phyloP scores from a whole-genome alignment of 352 stramenopile genomes.

The Phytophthora idaei region DNA sequence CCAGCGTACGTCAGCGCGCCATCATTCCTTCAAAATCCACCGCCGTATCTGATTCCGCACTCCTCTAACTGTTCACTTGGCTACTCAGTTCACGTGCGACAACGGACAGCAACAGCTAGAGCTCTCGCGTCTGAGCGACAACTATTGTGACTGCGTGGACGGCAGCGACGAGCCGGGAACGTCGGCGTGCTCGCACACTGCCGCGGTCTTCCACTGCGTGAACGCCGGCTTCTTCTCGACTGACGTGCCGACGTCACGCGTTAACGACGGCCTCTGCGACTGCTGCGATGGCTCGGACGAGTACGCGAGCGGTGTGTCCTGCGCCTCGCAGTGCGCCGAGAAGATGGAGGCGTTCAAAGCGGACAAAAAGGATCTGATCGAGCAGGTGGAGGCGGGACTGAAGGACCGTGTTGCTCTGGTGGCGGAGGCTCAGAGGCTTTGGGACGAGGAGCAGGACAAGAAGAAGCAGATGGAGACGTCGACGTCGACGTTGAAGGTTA shows the following conservation, averaged over 20 bases:
- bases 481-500: slow-evolving; percentile 35
- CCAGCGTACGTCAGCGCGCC: slow-evolving; percentile 37
- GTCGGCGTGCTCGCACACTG: slow-evolving; percentile 66
- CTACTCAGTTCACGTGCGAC: slow-evolving; percentile 73
- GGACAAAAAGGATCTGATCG: slow-evolving; percentile 69
- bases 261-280: slow-evolving; percentile 96
- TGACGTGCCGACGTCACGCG: slow-evolving; percentile 57
- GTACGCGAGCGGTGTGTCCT: slow-evolving; percentile 40
- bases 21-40: not conserved
- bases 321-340: slow-evolving; percentile 40
- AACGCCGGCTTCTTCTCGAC: slow-evolving; percentile 57
- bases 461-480: slow-evolving; percentile 34
- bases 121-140: slow-evolving; percentile 85
- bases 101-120: slow-evolving; percentile 56
- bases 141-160: slow-evolving; percentile 95
- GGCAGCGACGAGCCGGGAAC: slow-evolving; percentile 91
- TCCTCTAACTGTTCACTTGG: slow-evolving; percentile 10
- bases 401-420: slow-evolving; percentile 48
- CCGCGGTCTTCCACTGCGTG: slow-evolving; percentile 49
- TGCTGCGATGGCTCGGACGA: slow-evolving; percentile 98
- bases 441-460: slow-evolving; percentile 40
- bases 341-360: slow-evolving; percentile 49
- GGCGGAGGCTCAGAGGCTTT: slow-evolving; percentile 39
- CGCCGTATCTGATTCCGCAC: slow-evolving; percentile 2
- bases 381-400: slow-evolving; percentile 71